Base-by-base conservation (phyloP, 345 rosid species). In the Alliaria petiolata region DNA sequence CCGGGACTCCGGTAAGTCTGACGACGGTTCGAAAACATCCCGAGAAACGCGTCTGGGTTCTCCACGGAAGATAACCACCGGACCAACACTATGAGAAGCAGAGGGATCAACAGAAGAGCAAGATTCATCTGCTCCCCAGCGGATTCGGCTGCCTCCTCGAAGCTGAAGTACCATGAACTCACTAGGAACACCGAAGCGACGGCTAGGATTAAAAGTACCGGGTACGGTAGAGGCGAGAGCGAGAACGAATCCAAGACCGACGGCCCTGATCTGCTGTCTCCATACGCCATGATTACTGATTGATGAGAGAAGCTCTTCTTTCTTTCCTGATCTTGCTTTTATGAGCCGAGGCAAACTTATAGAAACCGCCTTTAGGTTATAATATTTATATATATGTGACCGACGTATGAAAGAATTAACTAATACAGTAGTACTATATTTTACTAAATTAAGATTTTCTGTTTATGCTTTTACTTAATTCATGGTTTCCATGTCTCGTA, bases 211-310 rank as follows among this genome's bases (percentile, higher is more conserved):
- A 84, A 25, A 22, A 95, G 96, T 15, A 91, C 97, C 5, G 97
- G 99, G 35, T 86, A 85, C 0, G 99, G 99, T 7, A 95, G 74
- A n/a, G 97, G 99, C 12, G 62, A 83, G 6, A 95, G 72, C 28
- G 88, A 77, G 84, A 93, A 86, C 3, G 77, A 80, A 40, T 91
- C 97, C 42, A 83, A 72, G 78, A 95, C 81, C 8, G 88, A 82
- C 55, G 76, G 70, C 22, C 82, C 73, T 75, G 81, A 80, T 75
- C 87, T 79, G 12, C 81, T 72, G 2, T 74, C 67, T 71, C 67
- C 71, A 47, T 85, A 72, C 4, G 74, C 80, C 81, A 82, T 83
- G 15, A 17, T 10, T 17, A 31, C 17, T 34, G n/a, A n/a, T n/a
- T 34, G 7, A 65, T 71, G 67, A 61, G 49, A 61, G 13, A 49